Evolutionary conservation across 2,329 filamentous ascomycete species (phyloP).

Genomic region (Exserohilum turcica): DNA sequence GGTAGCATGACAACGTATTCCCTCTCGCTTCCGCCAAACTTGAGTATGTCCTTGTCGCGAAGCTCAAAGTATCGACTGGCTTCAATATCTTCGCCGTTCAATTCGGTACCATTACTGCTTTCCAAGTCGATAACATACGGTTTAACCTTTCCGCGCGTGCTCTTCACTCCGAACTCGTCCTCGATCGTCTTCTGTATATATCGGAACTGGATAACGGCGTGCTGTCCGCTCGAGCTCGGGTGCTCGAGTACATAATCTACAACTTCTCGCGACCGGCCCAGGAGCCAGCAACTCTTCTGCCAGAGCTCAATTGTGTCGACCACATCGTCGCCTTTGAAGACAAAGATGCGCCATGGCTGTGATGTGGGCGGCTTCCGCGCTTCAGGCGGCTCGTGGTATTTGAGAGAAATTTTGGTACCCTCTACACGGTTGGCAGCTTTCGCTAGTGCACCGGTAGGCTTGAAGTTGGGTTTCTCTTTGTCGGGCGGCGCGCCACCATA

Average conservation of each 20-base stretch:
- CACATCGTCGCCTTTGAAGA: conserved; percentile 84
- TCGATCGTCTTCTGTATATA: conserved; percentile 83
- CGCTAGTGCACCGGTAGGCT: conserved; percentile 78
- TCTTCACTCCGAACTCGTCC: conserved; percentile 70
- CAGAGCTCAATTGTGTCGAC: conserved; percentile 81
- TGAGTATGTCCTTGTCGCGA: conserved; percentile 84
- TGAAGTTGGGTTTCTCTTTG: conserved; percentile 89
- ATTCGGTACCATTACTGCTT: conserved; percentile 83
- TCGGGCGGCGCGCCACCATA: conserved; percentile 51
- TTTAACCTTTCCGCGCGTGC: conserved; percentile 54
- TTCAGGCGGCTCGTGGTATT: conserved; percentile 95
- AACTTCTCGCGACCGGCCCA: conserved; percentile 79
- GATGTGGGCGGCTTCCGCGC: conserved; percentile 82
- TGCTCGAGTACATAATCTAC: conserved; percentile 86
- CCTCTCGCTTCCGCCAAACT: conserved; percentile 83
- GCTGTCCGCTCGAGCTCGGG: conserved; percentile 92
- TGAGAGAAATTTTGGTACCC: conserved; percentile 78
- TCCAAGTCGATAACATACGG: conserved; percentile 94
- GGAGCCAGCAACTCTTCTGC: conserved; percentile 83
- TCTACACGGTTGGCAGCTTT: conserved; percentile 84
- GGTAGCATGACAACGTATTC: conserved; percentile 96
- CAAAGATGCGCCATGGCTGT: conserved; percentile 85
- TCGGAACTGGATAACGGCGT: conserved; percentile 93
- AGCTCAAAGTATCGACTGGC: conserved; percentile 83
- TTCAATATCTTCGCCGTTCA: conserved; percentile 78